Evolutionary conservation across 2,329 filamentous ascomycete genomes (phyloP).

Genomic region (Cladosporium sp.): DNA sequence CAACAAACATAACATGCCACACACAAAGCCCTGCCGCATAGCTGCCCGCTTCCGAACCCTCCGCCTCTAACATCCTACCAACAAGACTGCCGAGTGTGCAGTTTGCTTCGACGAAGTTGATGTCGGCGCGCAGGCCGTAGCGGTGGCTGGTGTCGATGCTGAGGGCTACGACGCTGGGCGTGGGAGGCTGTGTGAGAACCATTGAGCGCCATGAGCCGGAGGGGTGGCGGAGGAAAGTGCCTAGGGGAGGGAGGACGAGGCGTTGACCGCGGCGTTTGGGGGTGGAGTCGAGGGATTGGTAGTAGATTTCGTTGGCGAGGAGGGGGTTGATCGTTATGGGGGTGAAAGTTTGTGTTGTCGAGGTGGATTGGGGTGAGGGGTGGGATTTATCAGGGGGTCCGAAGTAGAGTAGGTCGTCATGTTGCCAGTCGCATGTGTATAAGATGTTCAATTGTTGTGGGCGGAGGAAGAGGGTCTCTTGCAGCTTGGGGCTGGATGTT

Average conservation of each 20-base stretch:
- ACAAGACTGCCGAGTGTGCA: neutral
- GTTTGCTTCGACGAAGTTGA: neutral
- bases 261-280: neutral
- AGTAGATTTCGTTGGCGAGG: neutral
- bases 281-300: neutral
- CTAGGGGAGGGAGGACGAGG: neutral
- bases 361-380: neutral
- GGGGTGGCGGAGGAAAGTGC: neutral
- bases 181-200: neutral
- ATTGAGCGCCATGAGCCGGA: conserved; percentile 1
- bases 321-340: neutral
- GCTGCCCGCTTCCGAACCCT: neutral
- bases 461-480: conserved; percentile 15
- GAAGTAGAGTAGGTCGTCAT: neutral
- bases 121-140: neutral
- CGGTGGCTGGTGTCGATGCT: neutral
- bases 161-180: neutral
- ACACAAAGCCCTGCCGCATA: neutral
- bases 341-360: neutral
- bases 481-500: neutral
- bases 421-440: neutral
- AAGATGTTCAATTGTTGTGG: neutral
- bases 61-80: neutral
- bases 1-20: neutral
- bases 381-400: neutral